Evolutionary conservation across 1,284 basidiomycete species (phyloP).

Genomic region (Cystobasidium pallidum): DNA sequence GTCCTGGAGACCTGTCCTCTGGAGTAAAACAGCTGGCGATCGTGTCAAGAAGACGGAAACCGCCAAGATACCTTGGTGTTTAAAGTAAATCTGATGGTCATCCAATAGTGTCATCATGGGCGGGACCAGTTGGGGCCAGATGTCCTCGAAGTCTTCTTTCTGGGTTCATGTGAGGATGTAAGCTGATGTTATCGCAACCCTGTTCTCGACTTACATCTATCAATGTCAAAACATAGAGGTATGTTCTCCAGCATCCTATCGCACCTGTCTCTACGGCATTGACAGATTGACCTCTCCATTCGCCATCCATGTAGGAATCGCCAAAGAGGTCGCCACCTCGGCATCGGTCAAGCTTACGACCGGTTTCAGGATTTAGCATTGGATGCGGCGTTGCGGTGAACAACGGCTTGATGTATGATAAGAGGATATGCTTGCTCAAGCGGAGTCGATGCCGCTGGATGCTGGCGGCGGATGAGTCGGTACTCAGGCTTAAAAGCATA

Average conservation of each 20-base stretch:
- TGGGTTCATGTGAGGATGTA: too few species aligned
- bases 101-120: conserved; percentile 44
- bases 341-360: conserved; percentile 27
- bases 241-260: conserved; percentile 41
- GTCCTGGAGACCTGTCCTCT: conserved; percentile 23
- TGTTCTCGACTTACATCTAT: conserved; percentile 16
- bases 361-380: conserved; percentile 37
- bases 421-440: conserved; percentile 21
- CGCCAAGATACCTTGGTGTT: conserved; percentile 21
- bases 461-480: not conserved
- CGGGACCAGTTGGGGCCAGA: conserved; percentile 43
- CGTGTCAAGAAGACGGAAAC: conserved; percentile 11
- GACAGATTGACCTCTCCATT: conserved; percentile 28
- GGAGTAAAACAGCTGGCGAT: conserved; percentile 11
- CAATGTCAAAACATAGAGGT: not conserved
- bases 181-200: too few species aligned
- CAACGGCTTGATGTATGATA: conserved; percentile 27
- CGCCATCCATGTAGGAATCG: conserved; percentile 12
- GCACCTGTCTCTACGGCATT: conserved; percentile 12
- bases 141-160: conserved; percentile 24
- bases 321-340: conserved; percentile 39
- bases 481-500: not conserved
- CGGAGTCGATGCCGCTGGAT: not conserved
- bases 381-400: conserved; percentile 33
- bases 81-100: conserved; percentile 41